Percentiles rank a stretch among this genome's conserved stretches.
phyloP scores from a whole-genome alignment of 495 filamentous ascomycete genomes.

The Trichoderma virens region DNA sequence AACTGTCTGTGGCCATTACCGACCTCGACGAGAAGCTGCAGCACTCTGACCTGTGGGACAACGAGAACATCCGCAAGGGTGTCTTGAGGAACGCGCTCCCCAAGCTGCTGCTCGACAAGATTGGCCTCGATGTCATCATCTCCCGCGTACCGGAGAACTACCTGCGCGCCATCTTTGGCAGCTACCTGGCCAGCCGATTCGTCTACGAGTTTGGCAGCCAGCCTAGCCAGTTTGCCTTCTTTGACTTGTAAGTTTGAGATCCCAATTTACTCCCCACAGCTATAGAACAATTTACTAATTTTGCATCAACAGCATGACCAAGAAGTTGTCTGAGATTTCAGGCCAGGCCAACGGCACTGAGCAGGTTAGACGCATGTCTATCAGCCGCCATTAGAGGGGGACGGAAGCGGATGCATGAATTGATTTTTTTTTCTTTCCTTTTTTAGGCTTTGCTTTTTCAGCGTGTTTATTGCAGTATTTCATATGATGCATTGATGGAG shows the following conservation, averaged over 20 bases:
- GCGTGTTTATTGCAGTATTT: background rate
- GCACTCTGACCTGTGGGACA: conserved; percentile 83
- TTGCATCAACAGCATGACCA: conserved; percentile 34
- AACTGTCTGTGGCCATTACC: conserved; percentile 83
- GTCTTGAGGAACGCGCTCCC: conserved; percentile 85
- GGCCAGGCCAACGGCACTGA: conserved; percentile 1
- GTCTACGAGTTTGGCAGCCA: conserved; percentile 90
- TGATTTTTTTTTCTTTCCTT: background rate
- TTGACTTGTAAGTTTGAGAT: conserved; percentile 76
- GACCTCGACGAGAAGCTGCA: conserved; percentile 93
- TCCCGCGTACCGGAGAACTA: conserved; percentile 85
- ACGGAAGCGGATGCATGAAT: background rate
- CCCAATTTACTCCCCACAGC: background rate
- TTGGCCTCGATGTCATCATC: conserved; percentile 83
- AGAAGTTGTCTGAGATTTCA: conserved; percentile 35
- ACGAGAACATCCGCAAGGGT: conserved; percentile 63
- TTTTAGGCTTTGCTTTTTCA: background rate
- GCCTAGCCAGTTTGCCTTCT: conserved; percentile 96
- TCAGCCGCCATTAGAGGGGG: conserved; percentile 7
- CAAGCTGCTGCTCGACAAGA: conserved; percentile 72
- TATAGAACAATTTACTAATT: conserved; percentile 20
- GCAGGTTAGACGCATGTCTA: conserved; percentile 6
- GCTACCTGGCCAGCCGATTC: conserved; percentile 88
- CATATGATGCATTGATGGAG: background rate
- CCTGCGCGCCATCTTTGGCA: conserved; percentile 89